phyloP scores from a whole-genome alignment of 805 yeast genomes.

The Kluyveromyces lactis region DNA sequence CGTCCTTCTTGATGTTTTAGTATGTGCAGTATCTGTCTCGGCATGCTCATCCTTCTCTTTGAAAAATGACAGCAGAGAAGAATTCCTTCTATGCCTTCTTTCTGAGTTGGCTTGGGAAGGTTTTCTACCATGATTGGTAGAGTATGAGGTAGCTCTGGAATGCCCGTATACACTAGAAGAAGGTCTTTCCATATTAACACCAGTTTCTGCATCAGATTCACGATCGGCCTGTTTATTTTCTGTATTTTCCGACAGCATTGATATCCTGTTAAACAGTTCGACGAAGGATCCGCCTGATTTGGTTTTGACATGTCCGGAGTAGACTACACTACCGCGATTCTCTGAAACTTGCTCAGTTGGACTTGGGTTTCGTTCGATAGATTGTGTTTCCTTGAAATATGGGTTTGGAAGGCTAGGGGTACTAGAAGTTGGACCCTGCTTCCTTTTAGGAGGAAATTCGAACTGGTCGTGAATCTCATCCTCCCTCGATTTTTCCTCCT shows the following conservation, averaged over 20 bases:
- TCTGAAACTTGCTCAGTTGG: slow-evolving; percentile 6
- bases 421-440: slow-evolving; percentile 2
- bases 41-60: slow-evolving; percentile 10
- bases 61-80: slow-evolving; percentile 50
- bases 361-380: slow-evolving; percentile 1
- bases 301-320: slow-evolving; percentile 21
- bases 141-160: slow-evolving; percentile 16
- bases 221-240: slow-evolving; percentile 3
- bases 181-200: slow-evolving; percentile 27
- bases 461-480: background rate
- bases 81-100: slow-evolving; percentile 46
- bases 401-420: slow-evolving; percentile 5
- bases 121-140: slow-evolving; percentile 10
- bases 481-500: slow-evolving; percentile 3
- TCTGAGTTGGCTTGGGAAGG: slow-evolving; percentile 18
- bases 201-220: slow-evolving; percentile 1
- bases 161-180: slow-evolving; percentile 35
- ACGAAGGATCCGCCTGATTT: slow-evolving; percentile 29
- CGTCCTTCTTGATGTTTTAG: slow-evolving; percentile 7
- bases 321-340: slow-evolving; percentile 16
- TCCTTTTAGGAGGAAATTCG: slow-evolving; percentile 2
- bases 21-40: slow-evolving; percentile 10
- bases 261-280: slow-evolving; percentile 27
- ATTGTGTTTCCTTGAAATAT: background rate
- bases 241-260: slow-evolving; percentile 15